Evolutionary conservation across 345 rosid genomes (phyloP), one percentile per base, ranked within the genome.

Genomic region (Cardamine occulta): DNA sequence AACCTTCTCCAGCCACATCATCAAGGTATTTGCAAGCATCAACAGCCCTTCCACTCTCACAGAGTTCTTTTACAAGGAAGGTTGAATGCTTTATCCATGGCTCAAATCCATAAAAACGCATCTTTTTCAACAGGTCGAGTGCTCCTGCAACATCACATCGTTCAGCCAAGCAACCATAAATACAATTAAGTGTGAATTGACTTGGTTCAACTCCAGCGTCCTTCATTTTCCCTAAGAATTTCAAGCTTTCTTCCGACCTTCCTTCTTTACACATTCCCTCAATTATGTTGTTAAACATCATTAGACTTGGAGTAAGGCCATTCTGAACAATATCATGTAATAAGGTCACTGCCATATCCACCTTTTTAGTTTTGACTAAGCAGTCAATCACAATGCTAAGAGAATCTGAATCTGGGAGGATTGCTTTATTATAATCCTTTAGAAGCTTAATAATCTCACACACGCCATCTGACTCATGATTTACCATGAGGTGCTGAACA

Each of bases 21-120:
- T 69, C 74, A 31, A 93, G 91, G 80, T 87, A 93, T 18, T 70
- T 67, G 72, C 90, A 83, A 67, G 94, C 94, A 72, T 91, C 90
- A 60, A 74, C 13, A 19, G 79, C 86, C 64, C 80, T 88, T 61
- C 87, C 86, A 72, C 71, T 68, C 74, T 83, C 81, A 59, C 91
- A 89, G 52, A 91, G 79, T 28, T 75, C 82, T 59, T 83, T 87
- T 1, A 91, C 88, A 32, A 93, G 89, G 57, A 74, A 79, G 72
- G 90, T 88, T 51, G 88, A 82, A 79, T 89, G 85, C 79, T 91
- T 93, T 68, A 85, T 82, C 92, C 93, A 93, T 12, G 98, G 98
- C 76, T 85, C 83, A 35, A 84, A 87, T 66, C 96, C 97, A 79
- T 85, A 77, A 63, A 82, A 31, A 17, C 91, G 90, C 98, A 93